Percentiles rank a stretch among this genome's conserved stretches.
Conservation (phyloP, 2,329 filamentous ascomycete genomes). For the Aspergillus viridinutans region DNA sequence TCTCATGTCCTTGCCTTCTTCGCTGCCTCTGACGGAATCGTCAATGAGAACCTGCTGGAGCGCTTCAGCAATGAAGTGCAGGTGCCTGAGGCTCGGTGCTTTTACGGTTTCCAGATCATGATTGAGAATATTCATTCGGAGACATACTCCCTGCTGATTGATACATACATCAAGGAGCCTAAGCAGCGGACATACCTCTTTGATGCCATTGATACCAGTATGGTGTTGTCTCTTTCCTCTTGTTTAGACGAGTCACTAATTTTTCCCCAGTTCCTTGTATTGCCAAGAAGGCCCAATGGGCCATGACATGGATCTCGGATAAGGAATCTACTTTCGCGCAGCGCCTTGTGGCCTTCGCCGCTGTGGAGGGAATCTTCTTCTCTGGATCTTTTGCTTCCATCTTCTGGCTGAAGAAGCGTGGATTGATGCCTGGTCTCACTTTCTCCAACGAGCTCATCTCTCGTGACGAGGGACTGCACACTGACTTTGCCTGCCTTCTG, state of each 20-base stretch:
- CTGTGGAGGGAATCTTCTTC: slow-evolving; percentile 99
- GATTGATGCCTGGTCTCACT: slow-evolving; percentile 95
- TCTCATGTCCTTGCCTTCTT: slow-evolving; percentile 99
- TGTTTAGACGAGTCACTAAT: slow-evolving; percentile 23
- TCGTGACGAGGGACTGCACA: slow-evolving; percentile 98
- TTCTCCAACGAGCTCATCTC: slow-evolving; percentile 99
- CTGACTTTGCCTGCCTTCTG: slow-evolving; percentile 94
- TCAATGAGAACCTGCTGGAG: slow-evolving; percentile 99
- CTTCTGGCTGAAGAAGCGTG: slow-evolving; percentile 99
- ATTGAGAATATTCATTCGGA: slow-evolving; percentile 99
- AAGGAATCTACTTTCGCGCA: slow-evolving; percentile 91
- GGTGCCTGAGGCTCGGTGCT: slow-evolving; percentile 96
- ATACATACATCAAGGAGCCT: slow-evolving; percentile 98
- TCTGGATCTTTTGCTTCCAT: slow-evolving; percentile 97
- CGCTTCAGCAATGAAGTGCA: slow-evolving; percentile 97
- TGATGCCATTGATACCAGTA: slow-evolving; percentile 97
- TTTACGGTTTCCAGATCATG: slow-evolving; percentile 99
- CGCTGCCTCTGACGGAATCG: slow-evolving; percentile 95
- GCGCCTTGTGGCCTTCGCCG: slow-evolving; percentile 93
- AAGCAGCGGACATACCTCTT: slow-evolving; percentile 92
- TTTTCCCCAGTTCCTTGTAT: slow-evolving; percentile 74
- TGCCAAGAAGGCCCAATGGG: slow-evolving; percentile 98
- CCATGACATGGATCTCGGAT: slow-evolving; percentile 89
- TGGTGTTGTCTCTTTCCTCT: slow-evolving; percentile 29
- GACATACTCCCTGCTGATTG: slow-evolving; percentile 97